Evolutionary conservation across 1,284 basidiomycete species (phyloP), one percentile per base, ranked within the genome.

Genomic region (Hymenochaete sp.): DNA sequence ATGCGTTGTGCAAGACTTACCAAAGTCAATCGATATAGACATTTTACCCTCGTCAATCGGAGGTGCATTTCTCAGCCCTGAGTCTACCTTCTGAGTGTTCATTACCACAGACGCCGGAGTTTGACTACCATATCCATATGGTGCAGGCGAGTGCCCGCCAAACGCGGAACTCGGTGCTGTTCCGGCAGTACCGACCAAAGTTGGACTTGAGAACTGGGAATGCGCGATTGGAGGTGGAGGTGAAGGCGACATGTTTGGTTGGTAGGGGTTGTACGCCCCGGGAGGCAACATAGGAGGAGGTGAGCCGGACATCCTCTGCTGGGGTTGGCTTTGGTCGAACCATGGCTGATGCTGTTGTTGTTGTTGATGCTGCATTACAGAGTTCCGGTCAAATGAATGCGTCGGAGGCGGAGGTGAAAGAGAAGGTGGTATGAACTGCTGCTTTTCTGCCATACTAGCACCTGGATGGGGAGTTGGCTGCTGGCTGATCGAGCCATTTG

Each of bases 11-110:
- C 31, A 13, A 33, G 6, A 63, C 71, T 53, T 52, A 81, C 83
- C 83, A 57, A 88, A 88, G 62, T 88, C 85, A 53, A 88, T 83
- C 3, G 82, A 76, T 19, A 88, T 70, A 11, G 80, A 83, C 64
- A 87, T 70, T 56, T 77, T 52, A 29, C 57, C 58, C 38, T 60
- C 55, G 26, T 59, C 57, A 3, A 47, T 51, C 28, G 50, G 26
- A 18, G 50, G 18, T 4, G 27, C 39, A 33, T 54, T 47, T 22
- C 50, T 42, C 42, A 53, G 46, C 21, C 51, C 47, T 5, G 53
- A 45, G 19, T 56, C 56, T 26, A 52, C 49, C 49, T 45, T 55
- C 48, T 21, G 52, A 46, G 16, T 55, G 48, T 44, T 61, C 53
- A n/a, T 80, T 56, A 56, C 16, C 57, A 52, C 4, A 65, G 63